Evolutionary conservation across 345 rosid species (phyloP), one percentile per base, ranked within the genome.

Genomic region (Moricandia moricandioides): DNA sequence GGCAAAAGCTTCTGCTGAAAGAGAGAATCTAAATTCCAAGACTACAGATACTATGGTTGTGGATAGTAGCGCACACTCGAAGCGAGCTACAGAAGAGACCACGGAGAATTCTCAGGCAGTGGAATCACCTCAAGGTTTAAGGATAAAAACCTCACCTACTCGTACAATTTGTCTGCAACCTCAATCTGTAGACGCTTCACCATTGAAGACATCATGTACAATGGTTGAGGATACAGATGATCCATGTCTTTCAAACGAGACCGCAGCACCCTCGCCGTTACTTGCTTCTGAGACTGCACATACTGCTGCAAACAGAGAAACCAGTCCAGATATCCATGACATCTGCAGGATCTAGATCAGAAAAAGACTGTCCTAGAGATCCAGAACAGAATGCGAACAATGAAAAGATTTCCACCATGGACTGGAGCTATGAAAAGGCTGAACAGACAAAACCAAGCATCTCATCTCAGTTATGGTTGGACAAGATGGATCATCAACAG

Each of bases 21-120:
- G 39, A 68, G 84, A 80, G 77, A 49, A 66, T 43, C 77, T 73
- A 70, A 70, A 30, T 43, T 75, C 75, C 31, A 82, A 82, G 74
- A 37, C 78, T 51, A 40, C 68, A 51, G 55, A 34, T 33, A 14
- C 70, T 58, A 67, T 61, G 70, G 73, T 37, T 34, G 60, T 13
- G 79, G 84, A 78, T 37, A 78, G 40, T 66, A 58, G 69, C 31
- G 59, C 72, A 47, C 30, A 49, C 34, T 73, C 70, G 12, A 69
- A 74, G 43, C 27, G 73, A 78, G 74, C 67, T 60, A 31, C 78
- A 52, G 45, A 43, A 61, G 82, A 80, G 66, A 74, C 56, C 51
- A 57, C 39, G 74, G 65, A 31, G 17, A 63, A 67, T 71, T 78
- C 81, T 39, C 31, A 62, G 67, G 77, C 43, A 8, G 78, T 82